Evolutionary conservation across 345 rosid species (phyloP).

Genomic region (Aquilaria malaccensis): DNA sequence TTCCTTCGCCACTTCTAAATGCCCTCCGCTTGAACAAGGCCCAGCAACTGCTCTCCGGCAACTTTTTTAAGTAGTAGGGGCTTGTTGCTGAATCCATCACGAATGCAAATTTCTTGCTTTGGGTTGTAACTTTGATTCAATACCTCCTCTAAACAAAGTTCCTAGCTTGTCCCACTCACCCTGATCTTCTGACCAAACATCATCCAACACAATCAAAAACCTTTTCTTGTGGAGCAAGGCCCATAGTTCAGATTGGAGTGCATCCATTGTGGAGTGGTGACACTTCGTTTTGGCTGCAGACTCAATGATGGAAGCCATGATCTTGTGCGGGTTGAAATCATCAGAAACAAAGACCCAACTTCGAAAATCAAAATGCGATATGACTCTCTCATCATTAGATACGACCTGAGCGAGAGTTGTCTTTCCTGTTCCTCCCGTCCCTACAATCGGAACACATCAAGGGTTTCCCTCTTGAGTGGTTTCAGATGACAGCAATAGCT

Average conservation of each 20-base stretch:
- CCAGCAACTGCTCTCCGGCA: slow-evolving; percentile 22
- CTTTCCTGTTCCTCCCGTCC: slow-evolving; percentile 21
- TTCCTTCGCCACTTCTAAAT: slow-evolving; percentile 2
- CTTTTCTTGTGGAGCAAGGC: slow-evolving; percentile 5
- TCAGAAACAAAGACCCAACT: slow-evolving; percentile 18
- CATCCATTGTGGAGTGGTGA: slow-evolving; percentile 13
- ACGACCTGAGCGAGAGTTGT: slow-evolving; percentile 21
- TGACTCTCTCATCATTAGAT: slow-evolving; percentile 12
- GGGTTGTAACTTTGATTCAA: slow-evolving; percentile 14
- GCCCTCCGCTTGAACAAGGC: slow-evolving; percentile 18
- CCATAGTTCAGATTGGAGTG: slow-evolving; percentile 14
- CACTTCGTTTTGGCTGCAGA: background rate
- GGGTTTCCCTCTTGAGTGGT: background rate
- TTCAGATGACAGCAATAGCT: background rate
- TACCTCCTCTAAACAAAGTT: slow-evolving; percentile 9
- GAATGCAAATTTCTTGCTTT: slow-evolving; percentile 12
- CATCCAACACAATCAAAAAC: slow-evolving; percentile 20
- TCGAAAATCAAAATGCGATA: slow-evolving; percentile 9
- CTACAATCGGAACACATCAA: slow-evolving; percentile 16
- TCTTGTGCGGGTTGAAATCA: slow-evolving; percentile 10
- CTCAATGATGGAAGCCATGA: slow-evolving; percentile 6
- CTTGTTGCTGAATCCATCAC: background rate
- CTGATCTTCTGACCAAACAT: slow-evolving; percentile 19
- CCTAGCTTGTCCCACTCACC: slow-evolving; percentile 17
- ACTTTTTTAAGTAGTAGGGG: background rate